Evolutionary conservation across 495 filamentous ascomycete species (phyloP), one percentile per base, ranked within the genome.

Genomic region (Poronia punctata): DNA sequence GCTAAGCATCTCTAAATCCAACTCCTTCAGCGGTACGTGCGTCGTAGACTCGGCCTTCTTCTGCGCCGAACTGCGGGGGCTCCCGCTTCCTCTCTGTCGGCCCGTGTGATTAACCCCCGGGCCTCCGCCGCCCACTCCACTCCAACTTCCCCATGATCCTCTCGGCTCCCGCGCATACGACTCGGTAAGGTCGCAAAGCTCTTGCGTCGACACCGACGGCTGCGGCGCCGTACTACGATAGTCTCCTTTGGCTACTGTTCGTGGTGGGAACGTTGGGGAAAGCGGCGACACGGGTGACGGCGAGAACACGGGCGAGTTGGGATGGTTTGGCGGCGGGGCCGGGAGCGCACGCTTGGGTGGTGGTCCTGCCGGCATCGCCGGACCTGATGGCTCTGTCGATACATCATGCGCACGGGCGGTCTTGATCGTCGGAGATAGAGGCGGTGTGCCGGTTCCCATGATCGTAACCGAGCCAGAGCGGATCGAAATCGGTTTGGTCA

Each of bases 111-210:
- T 36, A 11, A 57, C 47, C 0, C 50, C 53, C 1, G 45, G 48
- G 4, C 49, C 51, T n/a, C 53, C 52, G 1, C 56, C 56, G 3
- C 59, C 52, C 0, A 36, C 39, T n/a, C 50, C 52, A 30, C 32
- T 43, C 56, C 56, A 54, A 31, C 57, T 58, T 0, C 54, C 57
- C 56, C 56, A 60, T 23, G 57, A 57, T 24, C 45, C 51, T 5
- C 53, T 43, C 17, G 43, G 30, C 21, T 57, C 53, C 6, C 49
- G 45, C 9, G 34, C 52, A 10, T 55, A 56, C 26, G 52, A 37
- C 21, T 56, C 45, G 0, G 54, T 53, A 26, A 55, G 33, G 15
- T 55, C 48, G 20, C 36, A 26, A 1, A 54, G 27, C 16, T 59
- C 57, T 22, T 46, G 51, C 21, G 54, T 30, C 9, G 48, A 50